Evolutionary conservation across 495 filamentous ascomycete genomes (phyloP), one percentile per base, ranked within the genome.

Genomic region (Hypoxylon fragiforme): DNA sequence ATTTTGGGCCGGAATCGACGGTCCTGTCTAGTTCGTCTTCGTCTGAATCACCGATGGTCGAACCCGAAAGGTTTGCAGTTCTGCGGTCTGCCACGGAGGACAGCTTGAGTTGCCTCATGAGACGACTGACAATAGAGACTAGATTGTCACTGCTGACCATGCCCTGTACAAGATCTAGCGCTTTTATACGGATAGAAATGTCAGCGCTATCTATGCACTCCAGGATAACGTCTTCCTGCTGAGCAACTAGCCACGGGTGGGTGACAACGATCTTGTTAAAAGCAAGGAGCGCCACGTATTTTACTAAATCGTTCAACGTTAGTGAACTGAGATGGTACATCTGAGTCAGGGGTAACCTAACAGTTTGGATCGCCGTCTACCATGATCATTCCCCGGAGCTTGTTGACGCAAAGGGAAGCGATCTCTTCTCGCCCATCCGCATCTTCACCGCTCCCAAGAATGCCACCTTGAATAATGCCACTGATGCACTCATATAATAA

Each of bases 401-500:
- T 97, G 18, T 81, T 87, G 15, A 97, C 91, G 67, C 94, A 98
- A 2, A 98, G 80, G 30, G 83, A 81, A n/a, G 94, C 94, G 62
- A 98, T 87, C 59, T 98, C 94, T 60, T 97, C 91, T 44, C 84
- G 85, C 44, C 91, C 92, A 36, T 83, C 77, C 34, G 83, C 81
- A 40, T 86, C 86, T 36, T 88, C 88, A 30, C 84, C 83, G 12
- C 85, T 84, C 24, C 89, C 89, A 21, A 98, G 74, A 49, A 98
- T 95, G 0, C 94, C 94, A 7, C 94, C 95, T 67, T 95, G 91
- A 28, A 98, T 95, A 52, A 98, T 92, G 14, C 94, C 95, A 70
- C 95, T 97, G 64, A 98, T 96, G 63, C 95, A 98, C 68, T 98
- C 94, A 50, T 98, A 98, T 3, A 97, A 74, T 13, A 98, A 72